These are phyloP conservation scores for Tricholoma saponaceum DNA, from an alignment of 768 basidiomycete species.

Conservation along the genomic window DNA sequence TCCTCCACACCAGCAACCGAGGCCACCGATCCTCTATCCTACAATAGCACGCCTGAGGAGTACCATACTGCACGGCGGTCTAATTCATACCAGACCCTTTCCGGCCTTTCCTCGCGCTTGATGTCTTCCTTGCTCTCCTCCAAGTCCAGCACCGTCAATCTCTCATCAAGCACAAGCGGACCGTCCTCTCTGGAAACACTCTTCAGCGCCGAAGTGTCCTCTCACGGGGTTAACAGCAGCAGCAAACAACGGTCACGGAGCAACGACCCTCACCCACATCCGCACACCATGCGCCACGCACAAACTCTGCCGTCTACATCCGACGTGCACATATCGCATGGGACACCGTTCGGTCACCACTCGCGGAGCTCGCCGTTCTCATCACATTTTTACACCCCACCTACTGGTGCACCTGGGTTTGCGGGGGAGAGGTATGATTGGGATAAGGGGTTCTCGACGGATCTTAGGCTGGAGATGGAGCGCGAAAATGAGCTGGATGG, in stretches of 20 bases:
- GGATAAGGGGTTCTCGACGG: constrained; percentile 63
- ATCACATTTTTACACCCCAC: constrained; percentile 32
- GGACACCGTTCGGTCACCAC: constrained; percentile 46
- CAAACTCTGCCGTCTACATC: constrained; percentile 8
- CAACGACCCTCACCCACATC: constrained; percentile 10
- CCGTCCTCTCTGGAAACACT: constrained; percentile 14
- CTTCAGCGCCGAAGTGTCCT: constrained; percentile 10
- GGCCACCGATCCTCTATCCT: constrained; percentile 2
- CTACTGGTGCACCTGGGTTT: constrained; percentile 75
- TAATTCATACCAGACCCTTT: constrained; percentile 37
- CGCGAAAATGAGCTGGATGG: constrained; percentile 10
- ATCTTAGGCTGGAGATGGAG: constrained; percentile 37
- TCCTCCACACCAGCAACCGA: constrained; percentile 18
- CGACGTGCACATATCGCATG: constrained; percentile 29
- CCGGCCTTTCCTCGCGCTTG: constrained; percentile 45
- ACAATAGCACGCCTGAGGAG: not conserved
- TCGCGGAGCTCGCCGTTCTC: constrained; percentile 35
- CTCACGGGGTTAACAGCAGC: not conserved
- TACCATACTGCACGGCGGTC: constrained; percentile 9
- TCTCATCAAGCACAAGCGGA: not conserved
- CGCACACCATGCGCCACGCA: constrained; percentile 1
- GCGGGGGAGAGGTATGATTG: constrained; percentile 57
- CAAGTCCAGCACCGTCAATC: constrained; percentile 1
- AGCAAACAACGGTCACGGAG: constrained; percentile 4
- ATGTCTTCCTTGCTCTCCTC: constrained; percentile 41